Conservation (phyloP, 306 rosid species). For the Quercus berberidifolia region DNA sequence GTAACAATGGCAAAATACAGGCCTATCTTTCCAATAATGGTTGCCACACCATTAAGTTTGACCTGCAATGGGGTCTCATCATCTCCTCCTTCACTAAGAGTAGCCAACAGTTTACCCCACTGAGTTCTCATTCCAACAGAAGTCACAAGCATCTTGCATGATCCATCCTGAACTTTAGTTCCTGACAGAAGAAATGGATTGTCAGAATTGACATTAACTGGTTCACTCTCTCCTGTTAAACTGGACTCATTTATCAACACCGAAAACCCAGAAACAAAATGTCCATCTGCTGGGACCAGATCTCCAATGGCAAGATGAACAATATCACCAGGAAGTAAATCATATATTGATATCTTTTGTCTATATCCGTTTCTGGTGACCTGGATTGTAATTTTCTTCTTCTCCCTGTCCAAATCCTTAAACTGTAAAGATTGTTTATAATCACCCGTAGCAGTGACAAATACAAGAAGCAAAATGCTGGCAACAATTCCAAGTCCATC, state of each 20-base stretch:
- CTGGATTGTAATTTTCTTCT: constrained; percentile 84
- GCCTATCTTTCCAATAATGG: constrained; percentile 93
- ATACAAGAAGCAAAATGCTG: constrained; percentile 91
- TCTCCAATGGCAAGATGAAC: constrained; percentile 93
- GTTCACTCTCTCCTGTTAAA: constrained; percentile 98
- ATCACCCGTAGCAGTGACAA: constrained; percentile 94
- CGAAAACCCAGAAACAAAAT: constrained; percentile 80
- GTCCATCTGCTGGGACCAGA: constrained; percentile 98
- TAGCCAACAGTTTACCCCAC: constrained; percentile 97
- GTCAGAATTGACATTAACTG: constrained; percentile 52
- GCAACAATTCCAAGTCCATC: constrained; percentile 99
- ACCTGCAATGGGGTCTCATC: constrained; percentile 99
- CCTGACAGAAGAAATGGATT: constrained; percentile 94
- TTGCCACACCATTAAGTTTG: constrained; percentile 96
- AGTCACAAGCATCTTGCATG: constrained; percentile 96
- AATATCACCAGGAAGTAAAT: constrained; percentile 90
- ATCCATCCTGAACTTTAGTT: constrained; percentile 97
- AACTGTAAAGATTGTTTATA: constrained; percentile 93
- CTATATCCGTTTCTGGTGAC: constrained; percentile 78
- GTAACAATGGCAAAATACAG: constrained; percentile 90
- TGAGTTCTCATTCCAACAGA: constrained; percentile 99
- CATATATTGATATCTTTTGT: constrained; percentile 91
- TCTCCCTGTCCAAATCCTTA: constrained; percentile 94
- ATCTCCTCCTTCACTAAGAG: constrained; percentile 97
- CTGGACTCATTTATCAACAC: constrained; percentile 89